phyloP scores from a whole-genome alignment of 192 early-diverging fungal species.

The Entomortierella lignicola region DNA sequence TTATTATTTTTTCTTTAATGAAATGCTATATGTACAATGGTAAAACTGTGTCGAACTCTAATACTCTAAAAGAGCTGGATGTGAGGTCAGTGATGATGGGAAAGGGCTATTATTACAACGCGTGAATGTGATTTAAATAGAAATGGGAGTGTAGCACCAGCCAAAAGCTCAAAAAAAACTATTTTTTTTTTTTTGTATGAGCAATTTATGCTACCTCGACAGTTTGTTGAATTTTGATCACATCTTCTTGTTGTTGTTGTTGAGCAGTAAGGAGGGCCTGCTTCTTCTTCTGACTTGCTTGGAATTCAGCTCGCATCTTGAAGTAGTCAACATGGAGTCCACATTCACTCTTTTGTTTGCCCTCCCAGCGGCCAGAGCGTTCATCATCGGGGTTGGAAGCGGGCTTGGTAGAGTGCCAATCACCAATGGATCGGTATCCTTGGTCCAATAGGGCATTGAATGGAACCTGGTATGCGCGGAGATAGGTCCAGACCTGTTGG shows the following conservation, averaged over 20 bases:
- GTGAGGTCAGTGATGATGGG: not conserved
- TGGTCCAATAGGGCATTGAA: slow-evolving; percentile 91
- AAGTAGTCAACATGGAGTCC: slow-evolving; percentile 98
- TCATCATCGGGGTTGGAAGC: slow-evolving; percentile 75
- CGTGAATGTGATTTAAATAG: not conserved
- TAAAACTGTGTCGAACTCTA: not conserved
- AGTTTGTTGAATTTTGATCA: not conserved
- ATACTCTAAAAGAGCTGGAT: not conserved
- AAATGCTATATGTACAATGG: slow-evolving; percentile 19
- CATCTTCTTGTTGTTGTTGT: slow-evolving; percentile 2
- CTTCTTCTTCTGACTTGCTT: slow-evolving; percentile 81
- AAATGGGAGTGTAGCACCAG: not conserved
- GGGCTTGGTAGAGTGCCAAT: slow-evolving; percentile 89
- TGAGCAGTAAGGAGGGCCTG: slow-evolving; percentile 51
- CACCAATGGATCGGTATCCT: slow-evolving; percentile 93
- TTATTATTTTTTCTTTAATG: not conserved
- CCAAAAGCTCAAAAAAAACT: too few species aligned
- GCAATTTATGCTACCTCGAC: slow-evolving; percentile 3
- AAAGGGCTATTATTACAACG: slow-evolving; percentile 10
- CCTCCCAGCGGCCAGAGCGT: slow-evolving; percentile 90
- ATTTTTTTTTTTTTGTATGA: too few species aligned
- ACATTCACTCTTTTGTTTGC: slow-evolving; percentile 91
- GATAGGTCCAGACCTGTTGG: slow-evolving; percentile 88
- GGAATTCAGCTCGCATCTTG: slow-evolving; percentile 85
- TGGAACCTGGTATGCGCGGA: slow-evolving; percentile 84